Conservation (phyloP, 345 rosid species). For the Rhodomyrtus tomentosa region DNA sequence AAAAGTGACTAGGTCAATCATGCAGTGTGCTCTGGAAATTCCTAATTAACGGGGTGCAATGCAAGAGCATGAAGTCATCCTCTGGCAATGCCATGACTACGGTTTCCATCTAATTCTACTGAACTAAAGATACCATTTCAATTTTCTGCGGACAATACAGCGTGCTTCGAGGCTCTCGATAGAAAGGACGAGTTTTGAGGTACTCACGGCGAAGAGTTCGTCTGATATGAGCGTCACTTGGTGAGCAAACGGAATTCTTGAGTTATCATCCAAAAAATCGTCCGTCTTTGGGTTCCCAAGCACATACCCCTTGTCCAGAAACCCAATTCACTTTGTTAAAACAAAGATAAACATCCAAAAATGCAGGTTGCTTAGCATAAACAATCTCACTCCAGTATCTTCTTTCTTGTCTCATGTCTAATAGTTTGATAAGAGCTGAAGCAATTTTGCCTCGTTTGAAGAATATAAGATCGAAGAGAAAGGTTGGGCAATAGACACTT, state of each 20-base stretch:
- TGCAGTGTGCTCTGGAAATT: background rate
- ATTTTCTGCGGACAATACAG: background rate
- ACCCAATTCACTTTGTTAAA: background rate
- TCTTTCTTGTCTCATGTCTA: background rate
- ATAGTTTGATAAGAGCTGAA: background rate
- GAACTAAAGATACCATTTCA: background rate
- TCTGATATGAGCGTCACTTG: conserved; percentile 14
- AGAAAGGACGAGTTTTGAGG: background rate
- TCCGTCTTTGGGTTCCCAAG: conserved; percentile 32
- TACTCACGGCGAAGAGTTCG: conserved; percentile 10
- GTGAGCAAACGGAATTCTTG: conserved; percentile 8
- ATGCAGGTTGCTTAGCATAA: background rate
- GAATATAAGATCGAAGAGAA: background rate
- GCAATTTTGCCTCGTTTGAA: background rate
- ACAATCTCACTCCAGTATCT: background rate
- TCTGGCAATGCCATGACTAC: background rate
- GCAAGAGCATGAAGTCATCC: background rate
- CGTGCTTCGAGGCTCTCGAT: background rate
- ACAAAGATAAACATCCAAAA: background rate
- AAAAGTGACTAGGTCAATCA: background rate
- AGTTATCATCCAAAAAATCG: conserved; percentile 7
- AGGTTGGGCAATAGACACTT: background rate
- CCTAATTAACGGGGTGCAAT: background rate
- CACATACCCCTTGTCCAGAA: conserved; percentile 16
- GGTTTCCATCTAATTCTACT: background rate